These are phyloP conservation scores for Suillus tomentosus DNA, from an alignment of 768 basidiomycete species.

Conservation along the genomic window DNA sequence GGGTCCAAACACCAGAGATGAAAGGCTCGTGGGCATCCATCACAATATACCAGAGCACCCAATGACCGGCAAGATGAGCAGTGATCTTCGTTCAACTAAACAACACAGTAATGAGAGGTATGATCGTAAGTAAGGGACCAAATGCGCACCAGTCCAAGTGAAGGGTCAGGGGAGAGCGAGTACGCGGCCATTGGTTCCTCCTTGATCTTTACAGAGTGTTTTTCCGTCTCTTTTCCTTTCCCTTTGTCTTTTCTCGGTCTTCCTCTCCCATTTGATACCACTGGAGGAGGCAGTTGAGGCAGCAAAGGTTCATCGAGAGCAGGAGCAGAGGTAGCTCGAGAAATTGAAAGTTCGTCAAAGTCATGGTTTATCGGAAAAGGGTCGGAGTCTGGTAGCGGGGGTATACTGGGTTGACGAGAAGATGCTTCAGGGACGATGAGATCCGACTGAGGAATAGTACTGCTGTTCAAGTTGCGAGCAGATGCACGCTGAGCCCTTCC, in stretches of 20 bases:
- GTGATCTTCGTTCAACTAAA: constrained; percentile 74
- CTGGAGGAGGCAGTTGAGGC: constrained; percentile 7
- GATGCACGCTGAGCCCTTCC: constrained; percentile 75
- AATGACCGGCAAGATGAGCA: constrained; percentile 81
- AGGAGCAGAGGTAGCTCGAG: constrained; percentile 61
- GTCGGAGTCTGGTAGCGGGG: constrained; percentile 53
- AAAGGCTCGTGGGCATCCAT: constrained; percentile 94
- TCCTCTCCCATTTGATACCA: constrained; percentile 25
- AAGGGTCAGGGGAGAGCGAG: constrained; percentile 40
- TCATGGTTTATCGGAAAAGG: constrained; percentile 54
- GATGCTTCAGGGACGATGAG: constrained; percentile 43
- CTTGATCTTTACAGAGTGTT: constrained; percentile 39
- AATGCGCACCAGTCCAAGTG: constrained; percentile 39
- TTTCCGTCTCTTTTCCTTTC: constrained; percentile 47
- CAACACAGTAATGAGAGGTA: constrained; percentile 20
- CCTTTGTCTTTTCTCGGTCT: constrained; percentile 46
- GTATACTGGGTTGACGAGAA: constrained; percentile 39
- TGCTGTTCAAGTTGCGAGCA: constrained; percentile 62
- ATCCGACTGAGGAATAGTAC: constrained; percentile 33
- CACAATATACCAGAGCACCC: constrained; percentile 93
- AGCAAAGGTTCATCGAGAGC: constrained; percentile 30
- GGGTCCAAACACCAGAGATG: constrained; percentile 97
- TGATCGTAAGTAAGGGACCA: constrained; percentile 10
- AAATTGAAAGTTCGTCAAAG: constrained; percentile 56
- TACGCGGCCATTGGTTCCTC: constrained; percentile 42